Evolutionary conservation across 2,329 filamentous ascomycete genomes (phyloP).

Genomic region (Aspergillus thermomutatus): DNA sequence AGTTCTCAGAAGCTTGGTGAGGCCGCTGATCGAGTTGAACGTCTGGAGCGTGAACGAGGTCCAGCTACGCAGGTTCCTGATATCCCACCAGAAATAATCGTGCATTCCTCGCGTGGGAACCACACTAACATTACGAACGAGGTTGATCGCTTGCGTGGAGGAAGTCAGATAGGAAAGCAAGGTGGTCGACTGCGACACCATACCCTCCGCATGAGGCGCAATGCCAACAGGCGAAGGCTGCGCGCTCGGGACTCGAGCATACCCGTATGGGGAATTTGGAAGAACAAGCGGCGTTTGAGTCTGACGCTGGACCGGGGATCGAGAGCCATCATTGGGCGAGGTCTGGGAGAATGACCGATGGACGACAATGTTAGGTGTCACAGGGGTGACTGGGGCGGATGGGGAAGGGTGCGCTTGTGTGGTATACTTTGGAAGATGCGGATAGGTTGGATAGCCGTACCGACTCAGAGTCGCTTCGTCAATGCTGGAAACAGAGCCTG

Average conservation of each 20-base stretch:
- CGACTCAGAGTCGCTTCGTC: slow-evolving; percentile 64
- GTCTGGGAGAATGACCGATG: slow-evolving; percentile 34
- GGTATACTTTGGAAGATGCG: slow-evolving; percentile 63
- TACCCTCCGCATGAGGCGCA: slow-evolving; percentile 24
- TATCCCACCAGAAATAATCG: slow-evolving; percentile 94
- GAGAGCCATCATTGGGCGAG: slow-evolving; percentile 33
- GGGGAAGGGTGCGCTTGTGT: slow-evolving; percentile 43
- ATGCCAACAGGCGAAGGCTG: slow-evolving; percentile 24
- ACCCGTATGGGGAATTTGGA: slow-evolving; percentile 26
- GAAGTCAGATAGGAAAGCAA: slow-evolving; percentile 74
- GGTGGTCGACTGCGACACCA: slow-evolving; percentile 55
- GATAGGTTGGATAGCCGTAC: slow-evolving; percentile 82
- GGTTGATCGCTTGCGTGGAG: slow-evolving; percentile 74
- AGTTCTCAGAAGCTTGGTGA: slow-evolving; percentile 69
- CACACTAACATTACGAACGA: slow-evolving; percentile 76
- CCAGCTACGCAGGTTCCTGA: slow-evolving; percentile 84
- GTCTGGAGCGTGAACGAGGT: slow-evolving; percentile 69
- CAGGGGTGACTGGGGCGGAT: slow-evolving; percentile 37
- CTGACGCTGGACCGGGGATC: slow-evolving; percentile 42
- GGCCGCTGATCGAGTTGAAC: slow-evolving; percentile 69
- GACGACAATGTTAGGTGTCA: slow-evolving; percentile 36
- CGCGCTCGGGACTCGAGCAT: slow-evolving; percentile 20
- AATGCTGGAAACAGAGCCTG: slow-evolving; percentile 65
- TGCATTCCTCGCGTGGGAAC: slow-evolving; percentile 62
- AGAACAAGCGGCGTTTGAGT: slow-evolving; percentile 27